Percentiles rank a stretch among this genome's conserved stretches.
phyloP scores from a whole-genome alignment of 805 yeast genomes.

The Candida oleophila region DNA sequence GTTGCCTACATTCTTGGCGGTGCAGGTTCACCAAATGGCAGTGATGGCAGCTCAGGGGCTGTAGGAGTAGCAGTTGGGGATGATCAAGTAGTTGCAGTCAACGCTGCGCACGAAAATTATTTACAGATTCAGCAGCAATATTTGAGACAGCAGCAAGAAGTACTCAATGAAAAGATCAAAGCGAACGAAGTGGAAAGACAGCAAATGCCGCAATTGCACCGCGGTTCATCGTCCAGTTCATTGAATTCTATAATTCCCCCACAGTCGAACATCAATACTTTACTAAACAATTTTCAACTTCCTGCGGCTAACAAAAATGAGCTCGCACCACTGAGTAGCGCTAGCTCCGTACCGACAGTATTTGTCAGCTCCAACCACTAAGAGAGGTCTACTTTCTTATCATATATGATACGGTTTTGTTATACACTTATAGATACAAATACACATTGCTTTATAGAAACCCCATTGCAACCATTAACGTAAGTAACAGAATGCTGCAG shows the following conservation, averaged over 20 bases:
- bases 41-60: not conserved
- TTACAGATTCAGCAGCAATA: constrained; percentile 37
- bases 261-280: not conserved
- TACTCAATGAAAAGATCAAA: constrained; percentile 19
- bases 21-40: not conserved
- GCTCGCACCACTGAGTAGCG: not conserved
- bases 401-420: not conserved
- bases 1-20: not conserved
- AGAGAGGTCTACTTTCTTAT: not conserved
- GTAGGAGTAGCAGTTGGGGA: not conserved
- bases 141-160: constrained; percentile 35
- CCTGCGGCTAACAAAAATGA: not conserved
- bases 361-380: constrained; percentile 11
- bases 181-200: constrained; percentile 6
- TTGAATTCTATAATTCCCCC: not conserved
- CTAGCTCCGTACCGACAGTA: constrained; percentile 10
- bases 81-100: not conserved
- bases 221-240: constrained; percentile 2
- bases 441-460: no score
- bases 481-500: no score
- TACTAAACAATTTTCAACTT: not conserved
- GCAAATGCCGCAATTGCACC: not conserved
- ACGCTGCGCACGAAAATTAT: constrained; percentile 28
- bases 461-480: not conserved
- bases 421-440: not conserved